Conservation (phyloP, 306 rosid genomes). For the Canavalia ensiformis region DNA sequence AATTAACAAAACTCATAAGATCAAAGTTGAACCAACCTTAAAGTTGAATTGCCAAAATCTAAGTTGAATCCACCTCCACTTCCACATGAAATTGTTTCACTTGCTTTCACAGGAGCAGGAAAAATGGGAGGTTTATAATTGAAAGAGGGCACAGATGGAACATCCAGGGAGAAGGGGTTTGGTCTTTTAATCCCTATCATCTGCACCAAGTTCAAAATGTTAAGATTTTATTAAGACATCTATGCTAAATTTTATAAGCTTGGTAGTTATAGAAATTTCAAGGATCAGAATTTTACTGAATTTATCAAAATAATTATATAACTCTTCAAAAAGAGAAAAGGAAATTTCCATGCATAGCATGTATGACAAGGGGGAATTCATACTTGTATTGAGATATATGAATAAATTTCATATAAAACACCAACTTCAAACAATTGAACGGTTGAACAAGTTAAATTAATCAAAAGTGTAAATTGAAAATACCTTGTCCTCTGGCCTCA, state of each 20-base stretch:
- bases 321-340: neutral
- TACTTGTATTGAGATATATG: too few relatives aligned
- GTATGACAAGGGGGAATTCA: neutral
- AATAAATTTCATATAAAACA: neutral
- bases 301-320: neutral
- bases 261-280: neutral
- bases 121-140: neutral
- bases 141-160: neutral
- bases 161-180: neutral
- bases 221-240: neutral
- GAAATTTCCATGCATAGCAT: too few relatives aligned
- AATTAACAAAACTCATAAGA: neutral
- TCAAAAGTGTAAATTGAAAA: neutral
- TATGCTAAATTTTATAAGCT: neutral
- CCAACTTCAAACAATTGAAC: neutral
- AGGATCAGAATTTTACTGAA: neutral
- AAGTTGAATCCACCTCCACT: conserved; percentile 6
- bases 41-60: conserved; percentile 16
- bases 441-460: neutral
- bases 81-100: neutral
- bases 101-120: neutral
- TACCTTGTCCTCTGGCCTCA: neutral
- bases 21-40: conserved; percentile 15
- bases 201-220: neutral
- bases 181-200: neutral